A percentile compares a stretch with the other conserved stretches of the same genome.
Evolutionary conservation across 2,329 filamentous ascomycete species (phyloP).

Genomic region (Acrodontium crateriforme): DNA sequence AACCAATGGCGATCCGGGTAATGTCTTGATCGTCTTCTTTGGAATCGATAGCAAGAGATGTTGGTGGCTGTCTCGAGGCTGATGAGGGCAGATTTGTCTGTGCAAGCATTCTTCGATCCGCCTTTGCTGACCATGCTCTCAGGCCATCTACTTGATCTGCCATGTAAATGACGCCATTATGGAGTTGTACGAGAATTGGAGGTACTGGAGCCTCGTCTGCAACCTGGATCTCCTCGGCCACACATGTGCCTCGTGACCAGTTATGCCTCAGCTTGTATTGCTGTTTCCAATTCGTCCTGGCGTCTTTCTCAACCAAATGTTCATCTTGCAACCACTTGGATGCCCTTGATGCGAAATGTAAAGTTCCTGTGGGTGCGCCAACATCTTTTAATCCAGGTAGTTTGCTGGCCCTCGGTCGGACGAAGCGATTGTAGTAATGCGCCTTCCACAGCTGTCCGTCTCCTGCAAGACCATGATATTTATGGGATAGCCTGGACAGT

Average conservation of each 20-base stretch:
- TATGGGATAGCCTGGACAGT: constrained; percentile 55
- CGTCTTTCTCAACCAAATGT: constrained; percentile 37
- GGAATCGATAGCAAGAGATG: constrained; percentile 50
- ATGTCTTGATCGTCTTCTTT: constrained; percentile 9
- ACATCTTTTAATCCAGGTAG: constrained; percentile 51
- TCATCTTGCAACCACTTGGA: constrained; percentile 51
- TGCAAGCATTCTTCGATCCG: constrained; percentile 44
- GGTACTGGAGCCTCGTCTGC: constrained; percentile 39
- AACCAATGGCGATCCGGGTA: constrained; percentile 49
- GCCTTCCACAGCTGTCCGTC: constrained; percentile 87
- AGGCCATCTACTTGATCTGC: constrained; percentile 57
- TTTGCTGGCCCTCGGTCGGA: constrained; percentile 63
- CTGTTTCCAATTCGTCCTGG: constrained; percentile 63
- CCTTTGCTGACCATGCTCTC: constrained; percentile 62
- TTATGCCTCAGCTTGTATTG: constrained; percentile 84
- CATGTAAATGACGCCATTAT: constrained; percentile 64
- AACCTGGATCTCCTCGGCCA: constrained; percentile 62
- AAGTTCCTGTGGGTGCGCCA: constrained; percentile 22
- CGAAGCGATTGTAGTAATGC: constrained; percentile 77
- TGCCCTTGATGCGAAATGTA: constrained; percentile 40
- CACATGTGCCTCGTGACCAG: constrained; percentile 73
- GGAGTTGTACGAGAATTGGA: constrained; percentile 59
- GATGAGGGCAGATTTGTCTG: constrained; percentile 22
- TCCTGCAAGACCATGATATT: constrained; percentile 56
- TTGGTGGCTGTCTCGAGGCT: constrained; percentile 30